Evolutionary conservation across 108 stramenopile genomes (phyloP).

Genomic region (Fistulifera solaris): DNA sequence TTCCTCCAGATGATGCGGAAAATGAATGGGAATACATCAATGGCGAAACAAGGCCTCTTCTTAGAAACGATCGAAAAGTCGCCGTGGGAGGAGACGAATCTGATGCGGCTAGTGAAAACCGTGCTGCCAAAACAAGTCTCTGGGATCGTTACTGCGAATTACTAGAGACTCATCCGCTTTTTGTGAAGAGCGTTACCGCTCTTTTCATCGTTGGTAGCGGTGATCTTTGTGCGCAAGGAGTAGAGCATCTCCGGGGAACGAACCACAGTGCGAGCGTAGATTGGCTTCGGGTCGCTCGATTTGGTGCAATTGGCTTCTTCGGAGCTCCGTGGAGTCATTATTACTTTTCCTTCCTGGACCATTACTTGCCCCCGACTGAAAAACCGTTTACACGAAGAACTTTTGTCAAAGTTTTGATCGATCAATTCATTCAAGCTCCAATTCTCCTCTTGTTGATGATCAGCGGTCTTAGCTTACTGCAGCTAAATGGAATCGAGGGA

Average conservation of each 20-base stretch:
- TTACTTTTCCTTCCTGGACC: constrained; percentile 31
- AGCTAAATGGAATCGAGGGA: constrained; percentile 12
- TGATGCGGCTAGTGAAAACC: too few relatives aligned
- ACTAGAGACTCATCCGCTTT: constrained; percentile 12
- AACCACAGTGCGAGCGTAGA: constrained; percentile 6
- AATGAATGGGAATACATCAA: too few relatives aligned
- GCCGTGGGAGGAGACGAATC: too few relatives aligned
- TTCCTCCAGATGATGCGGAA: too few relatives aligned
- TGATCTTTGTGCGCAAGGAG: constrained; percentile 23
- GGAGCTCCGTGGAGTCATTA: constrained; percentile 30
- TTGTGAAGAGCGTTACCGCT: constrained; percentile 32
- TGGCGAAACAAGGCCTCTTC: too few relatives aligned
- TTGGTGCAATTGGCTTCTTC: constrained; percentile 22
- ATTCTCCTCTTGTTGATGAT: constrained; percentile 19
- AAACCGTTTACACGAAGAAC: constrained; percentile 24
- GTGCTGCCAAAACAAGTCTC: too few relatives aligned
- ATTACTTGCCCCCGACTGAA: constrained; percentile 23
- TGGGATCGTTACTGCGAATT: constrained; percentile 20
- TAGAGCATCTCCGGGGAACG: constrained; percentile 21
- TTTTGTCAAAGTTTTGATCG: constrained; percentile 25
- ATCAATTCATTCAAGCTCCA: constrained; percentile 32
- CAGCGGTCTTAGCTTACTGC: constrained; percentile 15
- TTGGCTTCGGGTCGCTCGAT: constrained; percentile 13
- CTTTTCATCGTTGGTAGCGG: constrained; percentile 21
- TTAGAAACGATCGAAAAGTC: too few relatives aligned